Conservation (phyloP, 2,329 filamentous ascomycete species). For the Penicillium psychrosexuale region DNA sequence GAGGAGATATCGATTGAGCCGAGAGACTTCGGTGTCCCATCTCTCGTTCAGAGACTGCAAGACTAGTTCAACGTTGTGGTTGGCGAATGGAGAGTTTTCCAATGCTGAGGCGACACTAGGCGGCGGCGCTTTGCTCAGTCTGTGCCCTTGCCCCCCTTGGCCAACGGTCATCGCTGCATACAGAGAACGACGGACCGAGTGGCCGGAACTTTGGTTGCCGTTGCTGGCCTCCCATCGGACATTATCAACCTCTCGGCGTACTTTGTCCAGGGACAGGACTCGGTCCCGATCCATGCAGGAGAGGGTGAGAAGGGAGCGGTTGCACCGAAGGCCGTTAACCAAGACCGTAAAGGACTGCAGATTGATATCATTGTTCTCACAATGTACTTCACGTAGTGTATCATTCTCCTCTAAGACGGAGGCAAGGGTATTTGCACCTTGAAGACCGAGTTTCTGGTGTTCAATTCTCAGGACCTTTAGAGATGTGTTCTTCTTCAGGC, state of each 20-base stretch:
- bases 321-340: constrained; percentile 65
- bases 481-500: constrained; percentile 61
- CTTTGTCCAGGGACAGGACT: constrained; percentile 58
- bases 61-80: constrained; percentile 42
- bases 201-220: constrained; percentile 31
- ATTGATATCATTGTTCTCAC: constrained; percentile 69
- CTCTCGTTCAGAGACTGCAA: constrained; percentile 43
- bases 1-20: constrained; percentile 45
- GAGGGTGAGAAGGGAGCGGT: constrained; percentile 60
- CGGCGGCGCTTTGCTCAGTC: constrained; percentile 32
- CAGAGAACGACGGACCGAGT: constrained; percentile 44
- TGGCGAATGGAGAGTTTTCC: constrained; percentile 26
- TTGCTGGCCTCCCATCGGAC: constrained; percentile 43
- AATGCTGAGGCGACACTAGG: constrained; percentile 17
- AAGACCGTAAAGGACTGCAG: constrained; percentile 67
- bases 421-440: constrained; percentile 66
- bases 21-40: constrained; percentile 45
- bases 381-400: constrained; percentile 63
- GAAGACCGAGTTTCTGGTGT: constrained; percentile 65
- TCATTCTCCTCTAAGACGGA: constrained; percentile 65
- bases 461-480: constrained; percentile 63
- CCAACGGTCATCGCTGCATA: constrained; percentile 40
- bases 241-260: constrained; percentile 55
- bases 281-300: constrained; percentile 63
- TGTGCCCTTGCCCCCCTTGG: constrained; percentile 29